A percentile compares a stretch with the other conserved stretches of the same genome.
Conservation (phyloP, 2,329 filamentous ascomycete genomes). For the Trichophyton verrucosum region DNA sequence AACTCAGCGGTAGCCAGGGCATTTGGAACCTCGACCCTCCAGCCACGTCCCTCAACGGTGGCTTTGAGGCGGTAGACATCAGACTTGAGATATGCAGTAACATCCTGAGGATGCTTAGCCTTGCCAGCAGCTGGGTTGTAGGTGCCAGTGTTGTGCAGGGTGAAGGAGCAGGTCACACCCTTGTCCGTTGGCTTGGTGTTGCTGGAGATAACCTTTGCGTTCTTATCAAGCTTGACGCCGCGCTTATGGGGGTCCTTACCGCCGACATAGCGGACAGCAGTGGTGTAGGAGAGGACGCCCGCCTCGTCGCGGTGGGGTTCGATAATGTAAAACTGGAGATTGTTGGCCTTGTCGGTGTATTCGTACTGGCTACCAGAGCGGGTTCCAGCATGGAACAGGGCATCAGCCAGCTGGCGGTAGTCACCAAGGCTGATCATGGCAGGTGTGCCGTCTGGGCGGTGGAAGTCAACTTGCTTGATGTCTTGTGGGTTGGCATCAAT, state of each 20-base stretch:
- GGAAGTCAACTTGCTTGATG: conserved; percentile 12
- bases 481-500: conserved; percentile 15
- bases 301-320: conserved; percentile 12
- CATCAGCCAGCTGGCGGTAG: conserved; percentile 14
- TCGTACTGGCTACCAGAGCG: conserved; percentile 15
- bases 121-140: conserved; percentile 6
- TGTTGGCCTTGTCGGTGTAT: conserved; percentile 13
- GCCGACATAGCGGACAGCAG: conserved; percentile 10
- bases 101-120: conserved; percentile 11
- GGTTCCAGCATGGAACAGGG: conserved; percentile 14
- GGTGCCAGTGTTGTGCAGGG: conserved; percentile 11
- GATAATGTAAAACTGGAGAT: conserved; percentile 13
- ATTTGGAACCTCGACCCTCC: conserved; percentile 14
- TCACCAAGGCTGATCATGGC: conserved; percentile 12
- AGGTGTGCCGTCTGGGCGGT: conserved; percentile 11
- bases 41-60: conserved; percentile 11
- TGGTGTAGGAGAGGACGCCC: conserved; percentile 13
- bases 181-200: conserved; percentile 6
- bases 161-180: conserved; percentile 13
- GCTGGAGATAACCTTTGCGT: not conserved
- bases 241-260: conserved; percentile 10
- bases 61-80: conserved; percentile 15
- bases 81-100: conserved; percentile 10
- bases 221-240: conserved; percentile 4
- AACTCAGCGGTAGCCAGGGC: conserved; percentile 10